Evolutionary conservation across 208 protist genomes (phyloP).

Genomic region (Acanthamoeba culbertsoni): DNA sequence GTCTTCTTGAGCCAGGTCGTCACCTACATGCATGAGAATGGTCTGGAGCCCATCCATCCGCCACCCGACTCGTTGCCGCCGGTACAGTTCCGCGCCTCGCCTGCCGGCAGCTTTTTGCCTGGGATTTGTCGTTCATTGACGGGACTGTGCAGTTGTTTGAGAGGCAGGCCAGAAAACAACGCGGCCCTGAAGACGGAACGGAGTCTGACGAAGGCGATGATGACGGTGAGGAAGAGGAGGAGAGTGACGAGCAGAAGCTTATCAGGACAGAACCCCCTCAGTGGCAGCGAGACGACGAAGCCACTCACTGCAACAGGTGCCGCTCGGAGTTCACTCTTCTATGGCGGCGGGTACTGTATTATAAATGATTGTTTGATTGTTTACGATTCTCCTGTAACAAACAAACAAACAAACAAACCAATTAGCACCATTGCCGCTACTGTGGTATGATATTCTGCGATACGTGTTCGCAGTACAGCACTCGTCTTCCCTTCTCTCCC

Average conservation of each 20-base stretch:
- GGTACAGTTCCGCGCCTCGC: neutral
- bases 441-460: conserved; percentile 3
- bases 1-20: neutral
- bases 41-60: neutral
- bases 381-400: neutral
- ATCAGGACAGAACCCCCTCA: neutral
- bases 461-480: conserved; percentile 8
- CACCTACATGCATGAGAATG: neutral
- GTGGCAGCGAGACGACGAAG: neutral
- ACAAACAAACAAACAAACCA: neutral
- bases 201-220: neutral
- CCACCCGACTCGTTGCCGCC: neutral
- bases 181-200: neutral
- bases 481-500: neutral
- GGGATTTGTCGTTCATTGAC: neutral
- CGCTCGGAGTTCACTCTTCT: neutral
- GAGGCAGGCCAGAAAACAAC: neutral
- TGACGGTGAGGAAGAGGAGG: neutral
- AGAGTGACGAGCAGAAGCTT: neutral
- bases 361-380: too few species aligned
- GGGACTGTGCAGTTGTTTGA: too few species aligned
- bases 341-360: neutral
- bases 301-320: neutral
- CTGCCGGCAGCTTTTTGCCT: neutral
- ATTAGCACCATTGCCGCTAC: neutral